phyloP scores from a whole-genome alignment of 352 stramenopile species.

The Paralagenidium karlingii region DNA sequence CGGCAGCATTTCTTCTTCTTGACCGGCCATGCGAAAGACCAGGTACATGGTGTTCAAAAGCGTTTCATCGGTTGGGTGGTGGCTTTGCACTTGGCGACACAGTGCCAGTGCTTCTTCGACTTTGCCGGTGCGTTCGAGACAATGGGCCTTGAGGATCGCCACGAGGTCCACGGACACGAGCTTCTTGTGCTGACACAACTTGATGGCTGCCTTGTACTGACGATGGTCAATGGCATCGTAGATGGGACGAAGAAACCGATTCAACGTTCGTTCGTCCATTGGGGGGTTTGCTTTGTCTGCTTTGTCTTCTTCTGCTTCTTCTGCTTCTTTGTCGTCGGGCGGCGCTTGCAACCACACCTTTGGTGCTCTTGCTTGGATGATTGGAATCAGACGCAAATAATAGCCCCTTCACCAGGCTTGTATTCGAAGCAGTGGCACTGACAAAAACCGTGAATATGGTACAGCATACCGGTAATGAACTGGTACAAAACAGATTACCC shows the following conservation, averaged over 20 bases:
- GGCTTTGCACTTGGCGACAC: constrained; percentile 35
- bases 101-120: constrained; percentile 41
- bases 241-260: constrained; percentile 69
- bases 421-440: no score
- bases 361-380: no score
- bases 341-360: no score
- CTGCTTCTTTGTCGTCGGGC: no score
- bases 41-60: constrained; percentile 77
- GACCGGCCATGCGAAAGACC: constrained; percentile 61
- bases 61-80: constrained; percentile 66
- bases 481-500: no score
- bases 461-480: no score
- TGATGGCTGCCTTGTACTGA: constrained; percentile 76
- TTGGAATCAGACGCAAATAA: no score
- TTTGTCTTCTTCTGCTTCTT: no score
- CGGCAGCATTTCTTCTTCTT: constrained; percentile 66
- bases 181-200: constrained; percentile 71
- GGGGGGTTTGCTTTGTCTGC: no score
- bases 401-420: no score
- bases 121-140: constrained; percentile 59
- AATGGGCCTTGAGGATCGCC: constrained; percentile 76
- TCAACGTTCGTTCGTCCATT: no score
- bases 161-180: constrained; percentile 65
- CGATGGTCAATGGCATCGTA: constrained; percentile 75
- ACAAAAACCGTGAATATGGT: no score